These are phyloP conservation scores for Talaromyces adpressus DNA, from an alignment of 495 filamentous ascomycete species.

Conservation along the genomic window DNA sequence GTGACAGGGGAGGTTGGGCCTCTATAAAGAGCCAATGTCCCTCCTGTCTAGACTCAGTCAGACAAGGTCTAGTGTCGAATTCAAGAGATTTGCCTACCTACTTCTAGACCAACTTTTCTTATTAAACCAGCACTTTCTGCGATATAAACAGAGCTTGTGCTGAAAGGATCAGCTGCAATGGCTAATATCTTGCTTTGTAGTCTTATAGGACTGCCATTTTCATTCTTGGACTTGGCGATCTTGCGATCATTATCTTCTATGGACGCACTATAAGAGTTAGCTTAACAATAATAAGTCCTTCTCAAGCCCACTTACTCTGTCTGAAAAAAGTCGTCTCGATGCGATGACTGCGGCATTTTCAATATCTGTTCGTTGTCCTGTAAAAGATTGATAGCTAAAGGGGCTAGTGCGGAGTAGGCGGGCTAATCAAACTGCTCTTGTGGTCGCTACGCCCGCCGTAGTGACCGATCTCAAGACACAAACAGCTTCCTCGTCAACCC, in stretches of 20 bases:
- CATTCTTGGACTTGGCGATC: constrained; percentile 74
- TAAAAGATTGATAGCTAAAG: neutral
- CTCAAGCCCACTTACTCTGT: constrained; percentile 53
- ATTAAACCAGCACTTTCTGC: constrained; percentile 79
- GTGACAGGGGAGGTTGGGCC: constrained; percentile 76
- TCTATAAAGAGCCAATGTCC: constrained; percentile 49
- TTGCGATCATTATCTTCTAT: constrained; percentile 66
- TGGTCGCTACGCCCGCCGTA: constrained; percentile 6
- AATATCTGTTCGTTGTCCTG: neutral
- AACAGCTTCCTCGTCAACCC: constrained; percentile 12
- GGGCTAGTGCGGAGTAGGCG: neutral
- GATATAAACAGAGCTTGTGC: constrained; percentile 58
- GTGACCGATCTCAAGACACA: constrained; percentile 7
- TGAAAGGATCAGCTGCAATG: constrained; percentile 58
- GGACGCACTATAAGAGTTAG: constrained; percentile 47
- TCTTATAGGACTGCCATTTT: constrained; percentile 70
- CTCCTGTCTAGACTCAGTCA: constrained; percentile 33
- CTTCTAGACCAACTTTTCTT: constrained; percentile 64
- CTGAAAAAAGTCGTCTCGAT: constrained; percentile 81
- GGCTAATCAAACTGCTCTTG: neutral
- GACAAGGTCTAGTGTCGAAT: neutral
- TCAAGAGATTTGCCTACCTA: constrained; percentile 44
- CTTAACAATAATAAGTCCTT: neutral
- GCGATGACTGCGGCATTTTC: constrained; percentile 56
- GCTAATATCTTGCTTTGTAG: constrained; percentile 83